These are phyloP conservation scores for Coccomyxa subellipsoidea DNA, from an alignment of 163 green algal genomes.

Conservation along the genomic window DNA sequence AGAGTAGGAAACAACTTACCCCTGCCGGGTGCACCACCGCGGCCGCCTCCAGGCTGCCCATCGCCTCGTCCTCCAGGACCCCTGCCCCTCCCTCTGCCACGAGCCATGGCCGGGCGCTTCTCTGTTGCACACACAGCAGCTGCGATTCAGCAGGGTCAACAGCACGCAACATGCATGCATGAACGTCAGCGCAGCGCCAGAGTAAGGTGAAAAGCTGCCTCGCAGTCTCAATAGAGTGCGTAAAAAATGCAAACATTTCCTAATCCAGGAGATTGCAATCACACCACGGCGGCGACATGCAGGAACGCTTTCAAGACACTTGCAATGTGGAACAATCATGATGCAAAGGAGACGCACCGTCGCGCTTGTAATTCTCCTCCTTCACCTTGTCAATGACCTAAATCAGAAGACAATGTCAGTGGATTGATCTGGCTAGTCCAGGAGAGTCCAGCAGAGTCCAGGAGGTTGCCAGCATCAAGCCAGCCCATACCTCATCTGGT, in stretches of 20 bases:
- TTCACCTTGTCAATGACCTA: slow-evolving; percentile 88
- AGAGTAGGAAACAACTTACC: too few species aligned
- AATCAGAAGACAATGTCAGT: neutral
- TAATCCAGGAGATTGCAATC: neutral
- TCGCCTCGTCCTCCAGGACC: slow-evolving; percentile 25
- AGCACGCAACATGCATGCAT: neutral
- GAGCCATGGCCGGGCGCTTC: slow-evolving; percentile 30
- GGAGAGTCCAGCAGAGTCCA: neutral
- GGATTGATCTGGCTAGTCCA: neutral
- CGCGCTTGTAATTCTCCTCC: slow-evolving; percentile 68
- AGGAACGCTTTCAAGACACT: neutral
- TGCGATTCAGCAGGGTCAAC: neutral
- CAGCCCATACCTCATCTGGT: slow-evolving; percentile 81
- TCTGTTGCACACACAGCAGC: slow-evolving; percentile 25
- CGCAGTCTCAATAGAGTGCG: neutral
- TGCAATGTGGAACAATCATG: neutral
- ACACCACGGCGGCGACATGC: neutral
- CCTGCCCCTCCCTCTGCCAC: slow-evolving; percentile 38
- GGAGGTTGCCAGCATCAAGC: neutral
- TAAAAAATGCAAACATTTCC: neutral
- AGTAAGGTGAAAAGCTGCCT: neutral
- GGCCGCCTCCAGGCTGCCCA: neutral
- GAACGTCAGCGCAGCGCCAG: neutral
- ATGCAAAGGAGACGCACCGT: slow-evolving; percentile 37
- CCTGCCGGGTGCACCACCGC: neutral